These are phyloP conservation scores for Ogataea trehalophila DNA, from an alignment of 805 yeast genomes.

Conservation along the genomic window DNA sequence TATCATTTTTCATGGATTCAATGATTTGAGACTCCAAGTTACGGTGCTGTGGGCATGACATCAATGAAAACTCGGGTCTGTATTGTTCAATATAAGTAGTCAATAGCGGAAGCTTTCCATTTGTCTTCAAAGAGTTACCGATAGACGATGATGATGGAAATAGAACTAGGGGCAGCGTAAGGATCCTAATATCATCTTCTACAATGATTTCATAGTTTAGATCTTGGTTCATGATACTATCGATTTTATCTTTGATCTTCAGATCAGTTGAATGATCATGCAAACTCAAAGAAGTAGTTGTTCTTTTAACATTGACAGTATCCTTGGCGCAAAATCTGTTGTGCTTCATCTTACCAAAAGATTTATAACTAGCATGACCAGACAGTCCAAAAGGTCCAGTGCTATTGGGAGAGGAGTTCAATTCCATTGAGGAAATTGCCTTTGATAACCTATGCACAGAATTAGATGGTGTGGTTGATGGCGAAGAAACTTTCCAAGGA, in stretches of 20 bases:
- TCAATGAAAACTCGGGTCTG: slow-evolving; percentile 46
- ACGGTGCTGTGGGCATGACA: slow-evolving; percentile 45
- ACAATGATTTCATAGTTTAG: slow-evolving; percentile 1
- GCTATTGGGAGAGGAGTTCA: background rate
- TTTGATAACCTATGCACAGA: slow-evolving; percentile 6
- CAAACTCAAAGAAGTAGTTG: slow-evolving; percentile 7
- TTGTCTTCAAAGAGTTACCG: background rate
- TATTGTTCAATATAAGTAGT: slow-evolving; percentile 43
- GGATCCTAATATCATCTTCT: slow-evolving; percentile 1
- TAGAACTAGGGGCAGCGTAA: slow-evolving; percentile 2
- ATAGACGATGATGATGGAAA: background rate
- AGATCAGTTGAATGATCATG: slow-evolving; percentile 1
- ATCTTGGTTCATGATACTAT: slow-evolving; percentile 11
- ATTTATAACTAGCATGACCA: background rate
- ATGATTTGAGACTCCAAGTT: slow-evolving; percentile 40
- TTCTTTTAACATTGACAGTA: slow-evolving; percentile 5
- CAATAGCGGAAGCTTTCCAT: slow-evolving; percentile 21
- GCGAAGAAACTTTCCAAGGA: slow-evolving; percentile 20
- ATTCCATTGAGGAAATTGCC: slow-evolving; percentile 5
- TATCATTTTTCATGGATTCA: slow-evolving; percentile 45
- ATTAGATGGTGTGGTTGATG: slow-evolving; percentile 6
- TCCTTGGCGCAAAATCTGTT: slow-evolving; percentile 5
- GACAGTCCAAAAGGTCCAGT: background rate
- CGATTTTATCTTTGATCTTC: slow-evolving; percentile 8
- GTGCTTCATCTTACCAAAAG: background rate